Evolutionary conservation across 106 monocot species (phyloP), one percentile per base, ranked within the genome.

Genomic region (Acorus gramineus): DNA sequence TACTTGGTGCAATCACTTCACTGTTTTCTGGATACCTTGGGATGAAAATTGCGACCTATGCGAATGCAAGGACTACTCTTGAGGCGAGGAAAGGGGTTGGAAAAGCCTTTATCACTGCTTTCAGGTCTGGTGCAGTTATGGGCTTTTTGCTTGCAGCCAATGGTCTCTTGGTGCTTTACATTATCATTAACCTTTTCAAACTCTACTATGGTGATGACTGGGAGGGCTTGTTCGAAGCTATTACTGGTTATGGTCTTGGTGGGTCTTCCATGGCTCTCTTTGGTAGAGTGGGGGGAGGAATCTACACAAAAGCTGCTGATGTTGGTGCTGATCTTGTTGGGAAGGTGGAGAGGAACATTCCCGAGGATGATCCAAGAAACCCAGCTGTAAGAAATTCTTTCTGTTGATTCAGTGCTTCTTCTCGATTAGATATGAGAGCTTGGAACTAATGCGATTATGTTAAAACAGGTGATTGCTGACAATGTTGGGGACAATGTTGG

Each of bases 291-390:
- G 86, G 77, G 14, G 86, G 86, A 53, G 86, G 86, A 50, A 86
- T 86, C 44, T 86, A 86, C 42, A 86, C 86, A 47, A 86, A 82
- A 69, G 86, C 86, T 63, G 86, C 86, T 55, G 86, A 86, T 76
- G 86, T 83, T 61, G 86, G 86, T 74, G 86, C 86, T 66, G 82
- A 86, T 69, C 86, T 86, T 72, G 86, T 86, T 52, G 86, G 86
- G 5, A 86, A 86, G 69, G 74, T 86, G 7, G 86, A 86, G 74
- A 76, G 80, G 65, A 86, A 86, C 73, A 86, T 86, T 56, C 86
- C 86, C 47, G 86, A 86, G 46, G 86, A 86, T 78, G 86, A 86
- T 47, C 86, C 86, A 5, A 69, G 86, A 74, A 86, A 83, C 63
- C 86, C 86, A 45, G 86, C 86, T 69, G 86, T 86, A 56, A 77